Evolutionary conservation across 2,329 filamentous ascomycete genomes (phyloP).

Genomic region (Macrophomina pseudophaseolina): DNA sequence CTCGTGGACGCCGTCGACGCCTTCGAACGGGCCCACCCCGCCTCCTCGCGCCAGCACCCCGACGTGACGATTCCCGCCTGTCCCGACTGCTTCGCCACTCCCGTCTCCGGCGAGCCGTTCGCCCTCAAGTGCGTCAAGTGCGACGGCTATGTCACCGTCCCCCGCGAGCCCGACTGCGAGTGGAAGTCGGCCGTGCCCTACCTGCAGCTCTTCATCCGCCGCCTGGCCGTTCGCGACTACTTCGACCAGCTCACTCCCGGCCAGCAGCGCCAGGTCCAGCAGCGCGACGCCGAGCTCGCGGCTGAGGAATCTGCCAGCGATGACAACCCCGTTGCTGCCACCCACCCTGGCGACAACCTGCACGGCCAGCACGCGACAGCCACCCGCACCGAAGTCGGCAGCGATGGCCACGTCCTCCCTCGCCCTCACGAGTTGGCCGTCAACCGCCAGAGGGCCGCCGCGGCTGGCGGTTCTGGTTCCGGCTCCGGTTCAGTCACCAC

Average conservation of each 20-base stretch:
- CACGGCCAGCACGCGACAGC: too few species aligned
- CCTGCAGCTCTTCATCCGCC: background rate
- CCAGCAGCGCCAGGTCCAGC: too few species aligned
- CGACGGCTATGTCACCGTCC: background rate
- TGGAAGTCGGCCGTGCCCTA: background rate
- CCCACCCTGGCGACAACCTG: too few species aligned
- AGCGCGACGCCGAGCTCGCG: too few species aligned
- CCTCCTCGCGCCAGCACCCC: background rate
- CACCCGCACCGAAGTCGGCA: too few species aligned
- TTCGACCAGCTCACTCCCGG: background rate
- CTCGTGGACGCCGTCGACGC: background rate
- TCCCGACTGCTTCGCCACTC: background rate
- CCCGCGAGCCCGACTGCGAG: background rate
- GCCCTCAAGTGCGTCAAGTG: background rate
- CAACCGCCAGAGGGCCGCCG: background rate
- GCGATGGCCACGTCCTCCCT: too few species aligned
- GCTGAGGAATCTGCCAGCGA: too few species aligned
- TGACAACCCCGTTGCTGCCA: too few species aligned
- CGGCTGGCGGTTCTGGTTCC: too few species aligned
- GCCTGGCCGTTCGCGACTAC: background rate
- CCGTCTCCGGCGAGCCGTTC: background rate
- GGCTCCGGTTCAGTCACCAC: background rate
- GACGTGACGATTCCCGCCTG: background rate
- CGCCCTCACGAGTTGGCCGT: background rate
- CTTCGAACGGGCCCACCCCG: background rate